These are phyloP conservation scores for Schizophyllum commune DNA, from an alignment of 1,284 basidiomycete species.

Conservation along the genomic window DNA sequence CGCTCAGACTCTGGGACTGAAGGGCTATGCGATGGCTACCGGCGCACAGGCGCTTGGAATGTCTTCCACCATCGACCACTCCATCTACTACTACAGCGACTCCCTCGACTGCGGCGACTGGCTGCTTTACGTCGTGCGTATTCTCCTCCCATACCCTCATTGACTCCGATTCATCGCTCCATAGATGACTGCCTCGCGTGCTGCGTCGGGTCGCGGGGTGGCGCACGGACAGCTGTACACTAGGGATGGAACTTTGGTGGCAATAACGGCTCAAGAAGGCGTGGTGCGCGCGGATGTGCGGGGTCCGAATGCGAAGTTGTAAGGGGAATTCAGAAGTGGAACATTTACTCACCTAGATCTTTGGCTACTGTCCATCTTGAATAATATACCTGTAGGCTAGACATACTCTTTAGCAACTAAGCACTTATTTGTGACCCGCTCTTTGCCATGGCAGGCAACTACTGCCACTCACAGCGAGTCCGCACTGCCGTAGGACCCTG, in stretches of 20 bases:
- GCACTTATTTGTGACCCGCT: too few relatives aligned
- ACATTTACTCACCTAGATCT: background rate
- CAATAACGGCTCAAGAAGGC: conserved; percentile 80
- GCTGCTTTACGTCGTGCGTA: conserved; percentile 69
- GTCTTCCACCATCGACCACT: conserved; percentile 69
- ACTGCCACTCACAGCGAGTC: too few relatives aligned
- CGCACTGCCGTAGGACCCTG: background rate
- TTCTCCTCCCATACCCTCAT: background rate
- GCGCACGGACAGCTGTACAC: conserved; percentile 79
- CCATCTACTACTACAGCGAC: conserved; percentile 56
- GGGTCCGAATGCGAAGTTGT: conserved; percentile 37
- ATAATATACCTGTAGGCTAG: background rate
- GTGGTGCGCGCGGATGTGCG: conserved; percentile 56
- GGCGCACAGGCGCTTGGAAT: conserved; percentile 1
- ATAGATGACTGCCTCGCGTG: conserved; percentile 58
- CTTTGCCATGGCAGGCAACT: too few relatives aligned
- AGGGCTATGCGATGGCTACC: conserved; percentile 27
- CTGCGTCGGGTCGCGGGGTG: conserved; percentile 67
- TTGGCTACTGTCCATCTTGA: background rate
- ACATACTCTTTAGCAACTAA: background rate
- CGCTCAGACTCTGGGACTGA: conserved; percentile 59
- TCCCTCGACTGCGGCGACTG: conserved; percentile 75
- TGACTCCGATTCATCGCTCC: conserved; percentile 1
- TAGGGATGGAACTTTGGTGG: conserved; percentile 61
- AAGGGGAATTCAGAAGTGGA: conserved; percentile 11